Evolutionary conservation across 1,284 basidiomycete species (phyloP).

Genomic region (Peniophora sp.): DNA sequence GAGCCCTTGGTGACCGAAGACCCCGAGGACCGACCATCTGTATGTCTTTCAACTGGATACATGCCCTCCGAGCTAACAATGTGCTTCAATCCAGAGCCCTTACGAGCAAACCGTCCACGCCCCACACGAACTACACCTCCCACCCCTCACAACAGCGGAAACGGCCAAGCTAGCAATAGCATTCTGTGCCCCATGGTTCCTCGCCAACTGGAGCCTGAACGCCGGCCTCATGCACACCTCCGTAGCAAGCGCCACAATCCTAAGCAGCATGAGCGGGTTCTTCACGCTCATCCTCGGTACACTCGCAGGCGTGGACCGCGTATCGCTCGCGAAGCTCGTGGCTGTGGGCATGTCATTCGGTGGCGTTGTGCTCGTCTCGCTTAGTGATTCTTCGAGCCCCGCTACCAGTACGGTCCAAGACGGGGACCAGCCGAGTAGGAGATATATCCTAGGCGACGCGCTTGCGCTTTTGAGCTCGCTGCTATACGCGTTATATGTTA

Average conservation of each 20-base stretch:
- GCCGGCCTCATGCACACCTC: slow-evolving; percentile 78
- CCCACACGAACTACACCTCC: slow-evolving; percentile 13
- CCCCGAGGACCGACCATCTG: slow-evolving; percentile 10
- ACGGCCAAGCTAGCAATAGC: slow-evolving; percentile 70
- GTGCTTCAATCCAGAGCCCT: too few species aligned
- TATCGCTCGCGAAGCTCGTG: slow-evolving; percentile 71
- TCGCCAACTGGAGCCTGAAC: slow-evolving; percentile 88
- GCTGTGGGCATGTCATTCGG: slow-evolving; percentile 80
- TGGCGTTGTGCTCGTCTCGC: slow-evolving; percentile 82
- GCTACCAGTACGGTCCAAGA: slow-evolving; percentile 6
- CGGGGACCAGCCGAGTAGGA: neutral
- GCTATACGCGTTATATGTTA: slow-evolving; percentile 90
- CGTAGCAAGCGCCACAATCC: slow-evolving; percentile 85
- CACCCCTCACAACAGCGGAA: slow-evolving; percentile 58
- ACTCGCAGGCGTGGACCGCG: slow-evolving; percentile 75
- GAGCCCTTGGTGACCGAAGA: slow-evolving; percentile 27
- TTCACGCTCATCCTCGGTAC: slow-evolving; percentile 88
- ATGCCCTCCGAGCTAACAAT: too few species aligned
- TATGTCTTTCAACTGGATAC: neutral
- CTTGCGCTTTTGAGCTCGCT: slow-evolving; percentile 78
- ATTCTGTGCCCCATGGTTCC: slow-evolving; percentile 86
- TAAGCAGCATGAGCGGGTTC: slow-evolving; percentile 89
- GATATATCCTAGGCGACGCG: slow-evolving; percentile 63
- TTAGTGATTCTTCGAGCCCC: slow-evolving; percentile 52
- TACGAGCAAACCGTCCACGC: slow-evolving; percentile 6